Base-by-base conservation (phyloP, 2,329 filamentous ascomycete genomes). In the Curvularia sp. region DNA sequence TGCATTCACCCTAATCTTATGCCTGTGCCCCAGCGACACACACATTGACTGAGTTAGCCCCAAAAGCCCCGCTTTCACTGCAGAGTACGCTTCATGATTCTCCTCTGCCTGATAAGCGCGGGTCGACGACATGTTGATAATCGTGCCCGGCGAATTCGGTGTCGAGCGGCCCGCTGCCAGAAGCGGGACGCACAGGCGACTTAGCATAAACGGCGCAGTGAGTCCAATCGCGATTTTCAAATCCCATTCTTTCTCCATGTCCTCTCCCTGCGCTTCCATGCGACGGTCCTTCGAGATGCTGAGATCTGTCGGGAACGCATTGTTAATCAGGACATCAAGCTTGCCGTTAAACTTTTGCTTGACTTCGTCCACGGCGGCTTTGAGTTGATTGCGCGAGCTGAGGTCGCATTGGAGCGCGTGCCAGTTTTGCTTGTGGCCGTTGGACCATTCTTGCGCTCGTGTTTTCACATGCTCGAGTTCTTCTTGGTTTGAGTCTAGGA, bases 41-140 rank as follows among this genome's bases (percentile, higher is more conserved):
- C 80, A 78, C 79, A 84, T 78, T 9, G 78, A 78, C 62, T 83
- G 82, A 49, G 80, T 81, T 28, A 85, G 65, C 0, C 83, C 83
- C 8, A 84, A 67, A 24, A 85, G 66, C 0, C 82, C 82, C 2
- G 82, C 82, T 69, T 85, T 84, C 0, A 79, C 81, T 0, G 82
- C 74, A 1, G 80, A 79, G 56, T 85, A 84, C 1, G 77, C 78
- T 68, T 85, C 83, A 56, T 82, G 81, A 53, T 83, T 75, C 0
- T 77, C 67, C 66, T 85, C 83, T 39, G 79, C 76, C 74, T 83
- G 82, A 46, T 79, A 70, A 0, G 82, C 82, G 26, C 82, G 77
- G 6, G 82, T 84, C 1, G 81, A 83, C 0, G 81, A 82, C 33
- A 85, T 78, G 64, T 84, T 79, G 54, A 85, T 76, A 22, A 77